Conservation (phyloP, 2,329 filamentous ascomycete species). For the Ceratocystis diversiconidia region DNA sequence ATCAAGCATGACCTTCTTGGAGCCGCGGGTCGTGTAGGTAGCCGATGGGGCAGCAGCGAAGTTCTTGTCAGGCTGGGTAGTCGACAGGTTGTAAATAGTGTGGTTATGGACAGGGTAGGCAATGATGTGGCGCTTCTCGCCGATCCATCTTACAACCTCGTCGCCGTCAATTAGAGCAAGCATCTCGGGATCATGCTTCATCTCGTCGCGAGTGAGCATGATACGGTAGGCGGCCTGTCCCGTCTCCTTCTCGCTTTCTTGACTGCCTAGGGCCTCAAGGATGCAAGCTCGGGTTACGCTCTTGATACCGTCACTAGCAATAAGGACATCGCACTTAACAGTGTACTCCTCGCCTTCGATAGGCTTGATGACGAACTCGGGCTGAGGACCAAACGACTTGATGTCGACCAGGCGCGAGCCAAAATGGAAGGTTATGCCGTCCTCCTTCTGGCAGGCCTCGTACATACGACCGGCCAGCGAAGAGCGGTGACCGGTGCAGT, state of each 20-base stretch:
- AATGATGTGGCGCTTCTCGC: slow-evolving; percentile 60
- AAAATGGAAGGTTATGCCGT: slow-evolving; percentile 55
- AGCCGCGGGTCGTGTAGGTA: slow-evolving; percentile 49
- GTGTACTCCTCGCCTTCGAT: slow-evolving; percentile 40
- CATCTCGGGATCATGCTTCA: slow-evolving; percentile 53
- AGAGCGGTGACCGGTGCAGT: slow-evolving; percentile 66
- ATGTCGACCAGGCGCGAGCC: slow-evolving; percentile 41
- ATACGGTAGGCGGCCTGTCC: slow-evolving; percentile 68
- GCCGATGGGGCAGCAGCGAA: slow-evolving; percentile 43
- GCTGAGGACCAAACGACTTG: slow-evolving; percentile 43
- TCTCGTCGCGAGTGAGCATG: slow-evolving; percentile 54
- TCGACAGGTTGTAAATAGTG: slow-evolving; percentile 49
- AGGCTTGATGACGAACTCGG: slow-evolving; percentile 45
- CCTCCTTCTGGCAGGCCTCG: slow-evolving; percentile 51
- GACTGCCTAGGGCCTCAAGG: slow-evolving; percentile 37
- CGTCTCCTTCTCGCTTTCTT: slow-evolving; percentile 48
- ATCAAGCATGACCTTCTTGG: slow-evolving; percentile 46
- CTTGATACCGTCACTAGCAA: slow-evolving; percentile 44
- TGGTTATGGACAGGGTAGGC: slow-evolving; percentile 60
- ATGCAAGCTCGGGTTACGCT: slow-evolving; percentile 37
- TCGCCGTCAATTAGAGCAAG: slow-evolving; percentile 52
- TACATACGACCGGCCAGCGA: slow-evolving; percentile 57
- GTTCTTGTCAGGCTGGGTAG: slow-evolving; percentile 46
- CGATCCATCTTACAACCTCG: slow-evolving; percentile 60
- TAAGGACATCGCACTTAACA: slow-evolving; percentile 39